phyloP scores from a whole-genome alignment of 2,329 filamentous ascomycete genomes.

The Nannizziopsis arthrosporioides region DNA sequence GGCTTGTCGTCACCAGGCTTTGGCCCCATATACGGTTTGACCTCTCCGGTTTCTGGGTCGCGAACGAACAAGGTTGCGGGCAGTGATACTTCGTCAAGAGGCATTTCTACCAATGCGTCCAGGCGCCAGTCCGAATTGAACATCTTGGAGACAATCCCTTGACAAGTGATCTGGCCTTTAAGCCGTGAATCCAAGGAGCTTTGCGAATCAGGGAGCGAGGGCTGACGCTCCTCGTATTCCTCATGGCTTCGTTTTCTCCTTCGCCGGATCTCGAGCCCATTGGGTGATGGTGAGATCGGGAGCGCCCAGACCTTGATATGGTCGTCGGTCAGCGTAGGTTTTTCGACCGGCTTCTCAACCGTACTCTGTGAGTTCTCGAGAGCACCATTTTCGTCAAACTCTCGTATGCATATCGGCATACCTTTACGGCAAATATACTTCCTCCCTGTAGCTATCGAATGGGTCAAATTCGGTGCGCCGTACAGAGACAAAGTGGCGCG shows the following conservation, averaged over 20 bases:
- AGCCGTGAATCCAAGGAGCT: neutral
- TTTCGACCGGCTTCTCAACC: constrained; percentile 21
- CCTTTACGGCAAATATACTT: constrained; percentile 78
- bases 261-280: constrained; percentile 19
- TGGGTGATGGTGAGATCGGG: constrained; percentile 40
- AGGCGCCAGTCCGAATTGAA: constrained; percentile 65
- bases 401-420: constrained; percentile 58
- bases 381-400: constrained; percentile 43
- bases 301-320: constrained; percentile 79
- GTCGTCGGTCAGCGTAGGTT: constrained; percentile 63
- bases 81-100: constrained; percentile 53
- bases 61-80: constrained; percentile 61
- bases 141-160: constrained; percentile 60
- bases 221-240: constrained; percentile 32
- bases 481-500: constrained; percentile 52
- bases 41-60: constrained; percentile 47
- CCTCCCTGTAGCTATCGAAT: constrained; percentile 60
- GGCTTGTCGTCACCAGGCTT: constrained; percentile 41
- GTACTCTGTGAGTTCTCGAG: constrained; percentile 16
- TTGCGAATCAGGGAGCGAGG: constrained; percentile 1
- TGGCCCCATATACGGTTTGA: constrained; percentile 61
- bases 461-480: constrained; percentile 60
- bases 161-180: constrained; percentile 31
- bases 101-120: constrained; percentile 56
- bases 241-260: constrained; percentile 39